Evolutionary conservation across 2,329 filamentous ascomycete genomes (phyloP), one percentile per base, ranked within the genome.

Genomic region (Capronia coronata): DNA sequence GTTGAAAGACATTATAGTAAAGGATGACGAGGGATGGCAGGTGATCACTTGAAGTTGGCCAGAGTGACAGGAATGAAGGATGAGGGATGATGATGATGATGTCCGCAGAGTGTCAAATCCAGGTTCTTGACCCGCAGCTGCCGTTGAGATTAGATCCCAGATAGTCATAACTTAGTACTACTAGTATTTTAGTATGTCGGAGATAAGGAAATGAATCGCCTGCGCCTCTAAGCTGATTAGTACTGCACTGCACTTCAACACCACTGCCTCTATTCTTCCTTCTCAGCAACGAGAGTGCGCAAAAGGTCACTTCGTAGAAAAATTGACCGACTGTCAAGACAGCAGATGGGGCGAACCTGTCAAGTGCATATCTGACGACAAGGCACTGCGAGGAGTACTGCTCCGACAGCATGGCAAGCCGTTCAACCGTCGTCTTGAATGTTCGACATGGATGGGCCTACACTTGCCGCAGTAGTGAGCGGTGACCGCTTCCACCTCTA

Each of bases 401-500:
- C 10, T 6, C 25, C 19, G 18, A 41, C 38, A 27, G 21, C 18
- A 41, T 41, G 38, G 38, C 38, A 27, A 41, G 23, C 19, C 23
- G 38, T 41, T 21, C 3, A 41, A 6, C n/a, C 14, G 38, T 8
- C n/a, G 25, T 16, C 18, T 41, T 6, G 23, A 41, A 7, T 16
- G 38, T 8, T 48, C 48, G 43, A 39, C 29, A 51, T 51, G 48
- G 37, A 49, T 19, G 48, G 45, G 2, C 45, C 46, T 25, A 46
- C 43, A 23, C 29, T 30, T 23, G 37, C 42, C 19, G 27, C 50
- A 11, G 14, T 42, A 3, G 18, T 38, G 34, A 46, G 48, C 38
- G 38, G 37, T 43, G 50, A 53, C 39, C 41, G 49, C 38, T 41
- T 32, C 23, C 11, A 27, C 14, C 22, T 35, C 21, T 25, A 37